Conservation (phyloP, 1,284 basidiomycete genomes). For the Mrakiaceae sp. region DNA sequence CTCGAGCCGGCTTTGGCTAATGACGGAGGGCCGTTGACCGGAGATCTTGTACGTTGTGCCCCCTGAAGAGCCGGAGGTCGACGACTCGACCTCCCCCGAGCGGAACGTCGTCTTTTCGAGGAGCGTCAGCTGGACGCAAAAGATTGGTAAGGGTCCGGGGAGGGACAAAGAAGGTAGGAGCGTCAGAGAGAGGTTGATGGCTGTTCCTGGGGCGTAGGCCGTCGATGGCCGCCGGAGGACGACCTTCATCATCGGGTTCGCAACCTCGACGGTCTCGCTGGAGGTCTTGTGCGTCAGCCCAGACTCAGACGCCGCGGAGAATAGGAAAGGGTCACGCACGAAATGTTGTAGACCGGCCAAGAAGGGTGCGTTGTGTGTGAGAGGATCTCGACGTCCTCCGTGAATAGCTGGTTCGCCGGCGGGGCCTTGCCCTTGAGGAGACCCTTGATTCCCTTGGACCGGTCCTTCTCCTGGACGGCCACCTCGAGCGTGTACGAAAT, state of each 20-base stretch:
- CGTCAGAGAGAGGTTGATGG: too few species aligned
- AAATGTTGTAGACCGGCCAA: slow-evolving; percentile 1
- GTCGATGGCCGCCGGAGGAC: background rate
- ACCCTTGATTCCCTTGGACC: slow-evolving; percentile 4
- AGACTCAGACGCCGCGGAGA: background rate
- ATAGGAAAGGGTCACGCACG: background rate
- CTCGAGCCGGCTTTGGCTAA: too few species aligned
- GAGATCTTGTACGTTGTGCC: too few species aligned
- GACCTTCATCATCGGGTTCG: background rate
- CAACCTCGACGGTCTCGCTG: background rate
- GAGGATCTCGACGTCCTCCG: slow-evolving; percentile 5
- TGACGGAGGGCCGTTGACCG: too few species aligned
- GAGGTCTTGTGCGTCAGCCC: background rate
- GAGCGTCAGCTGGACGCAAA: slow-evolving; percentile 9
- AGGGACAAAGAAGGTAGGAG: background rate
- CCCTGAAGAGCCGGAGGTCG: background rate
- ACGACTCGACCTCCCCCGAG: background rate
- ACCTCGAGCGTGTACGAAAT: slow-evolving; percentile 11
- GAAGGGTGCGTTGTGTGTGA: slow-evolving; percentile 8
- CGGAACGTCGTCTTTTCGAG: slow-evolving; percentile 4
- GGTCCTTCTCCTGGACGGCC: slow-evolving; percentile 2
- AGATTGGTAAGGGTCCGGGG: background rate
- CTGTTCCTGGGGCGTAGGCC: background rate
- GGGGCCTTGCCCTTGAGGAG: background rate
- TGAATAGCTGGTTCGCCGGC: background rate